Evolutionary conservation across 106 monocot species (phyloP).

Genomic region (Ottelia alismoides): DNA sequence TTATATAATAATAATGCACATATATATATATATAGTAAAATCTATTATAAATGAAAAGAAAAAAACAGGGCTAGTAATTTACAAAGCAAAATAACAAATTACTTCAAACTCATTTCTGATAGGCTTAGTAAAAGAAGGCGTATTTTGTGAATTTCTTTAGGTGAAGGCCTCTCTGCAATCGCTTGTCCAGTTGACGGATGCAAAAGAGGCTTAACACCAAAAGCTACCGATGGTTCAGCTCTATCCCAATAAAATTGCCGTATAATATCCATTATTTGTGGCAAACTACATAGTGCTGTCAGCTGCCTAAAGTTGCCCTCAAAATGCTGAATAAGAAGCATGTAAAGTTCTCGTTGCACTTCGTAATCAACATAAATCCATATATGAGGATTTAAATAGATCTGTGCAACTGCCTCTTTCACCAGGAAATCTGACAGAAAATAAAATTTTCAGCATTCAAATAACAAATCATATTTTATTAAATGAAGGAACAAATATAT

Average conservation of each 20-base stretch:
- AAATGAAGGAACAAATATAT: too few species aligned
- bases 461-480: too few species aligned
- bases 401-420: constrained; percentile 68
- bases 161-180: constrained; percentile 48
- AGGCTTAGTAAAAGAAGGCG: constrained; percentile 90
- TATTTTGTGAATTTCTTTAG: constrained; percentile 78
- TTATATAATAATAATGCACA: neutral
- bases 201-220: constrained; percentile 46
- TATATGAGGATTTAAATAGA: constrained; percentile 90
- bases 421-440: constrained; percentile 14
- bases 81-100: too few species aligned
- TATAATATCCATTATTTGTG: constrained; percentile 71
- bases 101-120: constrained; percentile 91
- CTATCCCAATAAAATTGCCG: constrained; percentile 89
- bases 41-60: neutral
- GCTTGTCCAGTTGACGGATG: constrained; percentile 56
- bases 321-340: constrained; percentile 89
- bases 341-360: constrained; percentile 90
- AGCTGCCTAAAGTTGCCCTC: constrained; percentile 48
- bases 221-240: constrained; percentile 22
- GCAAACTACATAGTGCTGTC: constrained; percentile 43
- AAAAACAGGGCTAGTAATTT: neutral
- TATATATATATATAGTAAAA: neutral
- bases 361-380: constrained; percentile 84
- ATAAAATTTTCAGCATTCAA: too few species aligned